Evolutionary conservation across 352 stramenopile species (phyloP).

Genomic region (Phytophthora citrophthora): DNA sequence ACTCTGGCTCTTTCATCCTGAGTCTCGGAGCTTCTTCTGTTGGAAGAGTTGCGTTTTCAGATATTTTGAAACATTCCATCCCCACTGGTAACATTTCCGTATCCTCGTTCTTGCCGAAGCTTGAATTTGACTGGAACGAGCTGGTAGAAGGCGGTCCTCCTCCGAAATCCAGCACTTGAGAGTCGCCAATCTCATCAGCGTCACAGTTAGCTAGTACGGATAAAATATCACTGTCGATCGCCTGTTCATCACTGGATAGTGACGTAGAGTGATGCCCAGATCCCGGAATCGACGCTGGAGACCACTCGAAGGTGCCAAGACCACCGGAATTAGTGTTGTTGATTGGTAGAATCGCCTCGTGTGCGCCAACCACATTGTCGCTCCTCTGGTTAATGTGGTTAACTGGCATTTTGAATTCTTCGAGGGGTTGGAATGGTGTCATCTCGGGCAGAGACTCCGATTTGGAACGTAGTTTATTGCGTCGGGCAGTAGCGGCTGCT

Average conservation of each 20-base stretch:
- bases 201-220: constrained; percentile 70
- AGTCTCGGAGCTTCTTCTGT: constrained; percentile 14
- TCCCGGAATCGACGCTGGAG: constrained; percentile 22
- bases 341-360: constrained; percentile 34
- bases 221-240: constrained; percentile 81
- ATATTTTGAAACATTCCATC: constrained; percentile 55
- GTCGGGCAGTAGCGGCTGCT: constrained; percentile 19
- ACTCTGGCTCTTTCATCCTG: constrained; percentile 27
- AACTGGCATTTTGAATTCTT: constrained; percentile 35
- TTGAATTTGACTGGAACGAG: constrained; percentile 40
- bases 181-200: constrained; percentile 40
- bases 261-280: constrained; percentile 33
- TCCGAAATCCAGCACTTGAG: constrained; percentile 24
- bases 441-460: constrained; percentile 63
- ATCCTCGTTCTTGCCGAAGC: constrained; percentile 38
- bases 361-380: constrained; percentile 34
- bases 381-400: constrained; percentile 34
- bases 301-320: constrained; percentile 43
- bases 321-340: constrained; percentile 11
- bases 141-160: constrained; percentile 13
- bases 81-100: constrained; percentile 46
- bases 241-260: constrained; percentile 60
- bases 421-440: constrained; percentile 25
- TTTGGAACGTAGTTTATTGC: constrained; percentile 62
- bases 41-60: constrained; percentile 18